A percentile compares a stretch with the other conserved stretches of the same genome.
These are phyloP conservation scores for Cubamyces sp. DNA, from an alignment of 768 basidiomycete genomes.

Conservation along the genomic window DNA sequence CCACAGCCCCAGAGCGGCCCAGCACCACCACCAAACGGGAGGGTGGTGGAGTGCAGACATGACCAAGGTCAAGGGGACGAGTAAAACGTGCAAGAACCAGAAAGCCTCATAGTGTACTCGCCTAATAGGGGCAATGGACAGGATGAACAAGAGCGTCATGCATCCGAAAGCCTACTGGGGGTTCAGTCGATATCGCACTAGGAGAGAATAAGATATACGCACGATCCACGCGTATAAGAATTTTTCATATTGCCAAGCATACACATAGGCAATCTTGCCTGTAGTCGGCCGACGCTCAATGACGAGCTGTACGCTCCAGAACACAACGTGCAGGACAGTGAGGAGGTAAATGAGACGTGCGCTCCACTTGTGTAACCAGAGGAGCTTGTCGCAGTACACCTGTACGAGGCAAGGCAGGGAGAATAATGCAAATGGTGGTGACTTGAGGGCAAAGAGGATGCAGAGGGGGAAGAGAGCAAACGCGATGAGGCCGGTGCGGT, in stretches of 20 bases:
- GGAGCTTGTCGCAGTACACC: slow-evolving; percentile 76
- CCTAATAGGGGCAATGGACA: slow-evolving; percentile 56
- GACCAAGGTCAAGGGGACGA: slow-evolving; percentile 64
- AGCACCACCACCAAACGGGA: slow-evolving; percentile 69
- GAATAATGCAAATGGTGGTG: slow-evolving; percentile 72
- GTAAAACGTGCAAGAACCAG: slow-evolving; percentile 64
- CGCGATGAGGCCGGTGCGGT: slow-evolving; percentile 67
- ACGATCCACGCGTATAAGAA: slow-evolving; percentile 69
- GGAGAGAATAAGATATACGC: slow-evolving; percentile 22
- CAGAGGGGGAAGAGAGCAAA: slow-evolving; percentile 75
- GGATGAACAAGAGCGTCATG: slow-evolving; percentile 55
- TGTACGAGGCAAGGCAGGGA: slow-evolving; percentile 64
- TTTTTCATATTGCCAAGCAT: slow-evolving; percentile 60
- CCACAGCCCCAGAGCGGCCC: slow-evolving; percentile 66
- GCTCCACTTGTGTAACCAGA: slow-evolving; percentile 71
- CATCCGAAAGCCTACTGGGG: slow-evolving; percentile 54
- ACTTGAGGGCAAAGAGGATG: slow-evolving; percentile 71
- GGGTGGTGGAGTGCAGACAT: slow-evolving; percentile 71
- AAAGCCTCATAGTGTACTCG: slow-evolving; percentile 63
- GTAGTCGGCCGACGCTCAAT: slow-evolving; percentile 50
- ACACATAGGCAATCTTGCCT: slow-evolving; percentile 47
- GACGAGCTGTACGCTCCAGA: slow-evolving; percentile 72
- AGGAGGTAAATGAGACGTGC: slow-evolving; percentile 73
- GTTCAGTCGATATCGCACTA: background rate
- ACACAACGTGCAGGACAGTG: slow-evolving; percentile 58